Conservation (phyloP, 306 rosid species). For the Ochetophila trinervis region DNA sequence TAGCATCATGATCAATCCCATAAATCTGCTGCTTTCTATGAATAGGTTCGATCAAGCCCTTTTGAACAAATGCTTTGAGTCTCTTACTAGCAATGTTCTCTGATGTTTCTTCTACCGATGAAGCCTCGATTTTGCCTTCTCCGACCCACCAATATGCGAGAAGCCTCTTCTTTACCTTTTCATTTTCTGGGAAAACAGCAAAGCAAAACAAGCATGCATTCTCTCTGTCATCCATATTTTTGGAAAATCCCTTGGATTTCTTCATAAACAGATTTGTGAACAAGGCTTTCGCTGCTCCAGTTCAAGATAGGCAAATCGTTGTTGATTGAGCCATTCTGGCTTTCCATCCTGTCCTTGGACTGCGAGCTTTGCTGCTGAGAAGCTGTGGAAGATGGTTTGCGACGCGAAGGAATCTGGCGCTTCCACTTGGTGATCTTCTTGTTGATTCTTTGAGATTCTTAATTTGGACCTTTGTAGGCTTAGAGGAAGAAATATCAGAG, state of each 20-base stretch:
- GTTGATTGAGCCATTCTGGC: neutral
- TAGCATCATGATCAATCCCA: neutral
- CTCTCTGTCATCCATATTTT: neutral
- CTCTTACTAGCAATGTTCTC: neutral
- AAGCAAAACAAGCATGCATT: conserved; percentile 28
- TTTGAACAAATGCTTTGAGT: conserved; percentile 5
- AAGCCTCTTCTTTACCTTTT: conserved; percentile 26
- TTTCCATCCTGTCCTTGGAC: neutral
- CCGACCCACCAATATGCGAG: conserved; percentile 37
- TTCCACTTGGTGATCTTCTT: conserved; percentile 2
- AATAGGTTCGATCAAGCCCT: conserved; percentile 24
- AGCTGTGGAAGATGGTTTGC: neutral
- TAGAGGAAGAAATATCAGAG: too few species aligned
- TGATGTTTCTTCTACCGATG: neutral
- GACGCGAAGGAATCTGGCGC: neutral
- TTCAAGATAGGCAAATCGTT: neutral
- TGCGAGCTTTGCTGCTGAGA: neutral
- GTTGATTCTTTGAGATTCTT: neutral
- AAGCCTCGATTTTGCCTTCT: conserved; percentile 15
- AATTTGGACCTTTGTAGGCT: too few species aligned
- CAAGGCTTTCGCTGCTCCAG: too few species aligned
- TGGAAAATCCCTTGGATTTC: conserved; percentile 16
- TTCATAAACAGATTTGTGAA: neutral
- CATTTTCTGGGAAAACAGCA: conserved; percentile 25
- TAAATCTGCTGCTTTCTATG: neutral